Evolutionary conservation across 257 asterid genomes (phyloP).

Genomic region (Oldenlandia corymbosa): DNA sequence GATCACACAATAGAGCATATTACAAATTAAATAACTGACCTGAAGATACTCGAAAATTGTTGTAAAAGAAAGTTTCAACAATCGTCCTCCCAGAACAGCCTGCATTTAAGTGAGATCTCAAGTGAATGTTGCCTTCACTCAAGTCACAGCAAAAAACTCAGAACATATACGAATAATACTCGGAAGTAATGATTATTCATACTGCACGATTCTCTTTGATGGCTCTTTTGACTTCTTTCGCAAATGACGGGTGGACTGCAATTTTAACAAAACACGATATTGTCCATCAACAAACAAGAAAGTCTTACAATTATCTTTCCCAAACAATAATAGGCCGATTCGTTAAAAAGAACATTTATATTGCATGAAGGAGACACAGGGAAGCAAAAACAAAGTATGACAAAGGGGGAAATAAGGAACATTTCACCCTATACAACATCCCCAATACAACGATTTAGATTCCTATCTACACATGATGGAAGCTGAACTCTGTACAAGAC

Average conservation of each 20-base stretch:
- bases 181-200: conserved; percentile 12
- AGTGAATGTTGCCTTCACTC: not conserved
- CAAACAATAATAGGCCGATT: not conserved
- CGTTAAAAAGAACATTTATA: not conserved
- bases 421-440: too few relatives aligned
- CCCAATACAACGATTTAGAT: not conserved
- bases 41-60: conserved; percentile 93
- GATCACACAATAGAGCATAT: not conserved
- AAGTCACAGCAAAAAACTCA: not conserved
- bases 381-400: too few relatives aligned
- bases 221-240: conserved; percentile 52
- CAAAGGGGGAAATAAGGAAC: too few relatives aligned
- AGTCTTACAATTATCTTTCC: not conserved
- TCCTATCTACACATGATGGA: too few relatives aligned
- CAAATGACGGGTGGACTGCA: conserved; percentile 47
- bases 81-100: conserved; percentile 55
- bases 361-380: not conserved
- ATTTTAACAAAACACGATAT: conserved; percentile 18
- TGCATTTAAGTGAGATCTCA: conserved; percentile 30
- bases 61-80: conserved; percentile 81
- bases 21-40: conserved; percentile 29
- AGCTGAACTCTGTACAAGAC: conserved; percentile 1
- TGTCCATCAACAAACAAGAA: not conserved
- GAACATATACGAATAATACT: not conserved
- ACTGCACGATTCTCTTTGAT: conserved; percentile 48